These are phyloP conservation scores for Pseudogymnoascus sp. DNA, from an alignment of 2,329 filamentous ascomycete genomes.

Conservation along the genomic window DNA sequence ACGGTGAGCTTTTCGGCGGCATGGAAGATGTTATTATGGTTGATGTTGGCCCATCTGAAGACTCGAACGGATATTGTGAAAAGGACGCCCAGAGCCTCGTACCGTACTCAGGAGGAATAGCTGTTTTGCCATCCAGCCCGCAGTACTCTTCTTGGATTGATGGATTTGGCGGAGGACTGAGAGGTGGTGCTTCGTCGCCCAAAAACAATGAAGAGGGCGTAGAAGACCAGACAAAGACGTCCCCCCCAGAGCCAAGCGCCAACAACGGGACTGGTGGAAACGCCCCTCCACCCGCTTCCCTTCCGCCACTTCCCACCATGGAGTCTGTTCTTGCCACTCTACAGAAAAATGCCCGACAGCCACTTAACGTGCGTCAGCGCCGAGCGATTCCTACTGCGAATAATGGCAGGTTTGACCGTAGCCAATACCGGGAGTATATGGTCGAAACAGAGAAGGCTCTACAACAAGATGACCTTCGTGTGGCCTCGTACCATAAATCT, in stretches of 20 bases:
- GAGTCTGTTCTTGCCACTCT: neutral
- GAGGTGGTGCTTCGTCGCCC: neutral
- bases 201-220: neutral
- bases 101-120: neutral
- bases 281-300: neutral
- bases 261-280: neutral
- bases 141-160: neutral
- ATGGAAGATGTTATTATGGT: neutral
- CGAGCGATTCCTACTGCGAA: neutral
- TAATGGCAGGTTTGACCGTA: neutral
- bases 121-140: neutral
- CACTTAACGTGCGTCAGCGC: neutral
- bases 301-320: neutral
- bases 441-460: neutral
- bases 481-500: neutral
- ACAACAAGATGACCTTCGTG: neutral
- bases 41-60: neutral
- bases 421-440: neutral
- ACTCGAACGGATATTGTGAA: neutral
- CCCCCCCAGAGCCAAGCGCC: neutral
- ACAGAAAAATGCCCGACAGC: neutral
- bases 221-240: neutral
- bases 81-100: neutral
- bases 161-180: neutral
- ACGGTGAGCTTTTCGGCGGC: neutral